Percentiles rank a stretch among this genome's conserved stretches.
These are phyloP conservation scores for Syzygium grande DNA, from an alignment of 345 rosid genomes.

Conservation along the genomic window DNA sequence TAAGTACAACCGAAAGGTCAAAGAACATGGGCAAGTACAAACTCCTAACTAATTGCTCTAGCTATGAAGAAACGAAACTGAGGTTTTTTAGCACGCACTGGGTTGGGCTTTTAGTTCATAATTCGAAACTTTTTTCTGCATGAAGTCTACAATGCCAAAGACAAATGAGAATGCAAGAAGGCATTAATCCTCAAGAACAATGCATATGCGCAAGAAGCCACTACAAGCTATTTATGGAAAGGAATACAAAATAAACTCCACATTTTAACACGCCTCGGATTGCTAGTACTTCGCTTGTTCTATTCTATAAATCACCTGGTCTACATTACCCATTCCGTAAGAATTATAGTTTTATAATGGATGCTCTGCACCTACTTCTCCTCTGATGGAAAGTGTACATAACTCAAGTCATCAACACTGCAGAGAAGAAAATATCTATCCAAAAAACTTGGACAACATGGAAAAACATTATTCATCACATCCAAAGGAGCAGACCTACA, in stretches of 20 bases:
- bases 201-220: neutral
- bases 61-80: neutral
- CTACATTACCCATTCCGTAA: neutral
- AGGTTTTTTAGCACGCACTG: neutral
- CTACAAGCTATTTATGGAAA: neutral
- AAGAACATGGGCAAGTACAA: neutral
- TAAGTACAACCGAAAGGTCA: neutral
- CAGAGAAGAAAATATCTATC: neutral
- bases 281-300: neutral
- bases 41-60: neutral
- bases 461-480: neutral
- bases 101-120: neutral
- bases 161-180: neutral
- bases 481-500: neutral
- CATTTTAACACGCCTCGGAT: neutral
- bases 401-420: neutral
- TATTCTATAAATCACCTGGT: neutral
- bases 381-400: neutral
- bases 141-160: neutral
- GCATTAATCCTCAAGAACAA: neutral
- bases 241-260: neutral
- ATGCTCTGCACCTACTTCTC: neutral
- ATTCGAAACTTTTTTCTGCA: neutral
- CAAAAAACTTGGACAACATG: neutral
- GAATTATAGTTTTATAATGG: neutral